phyloP scores from a whole-genome alignment of 2,329 filamentous ascomycete species.

The Fusarium proliferatum region DNA sequence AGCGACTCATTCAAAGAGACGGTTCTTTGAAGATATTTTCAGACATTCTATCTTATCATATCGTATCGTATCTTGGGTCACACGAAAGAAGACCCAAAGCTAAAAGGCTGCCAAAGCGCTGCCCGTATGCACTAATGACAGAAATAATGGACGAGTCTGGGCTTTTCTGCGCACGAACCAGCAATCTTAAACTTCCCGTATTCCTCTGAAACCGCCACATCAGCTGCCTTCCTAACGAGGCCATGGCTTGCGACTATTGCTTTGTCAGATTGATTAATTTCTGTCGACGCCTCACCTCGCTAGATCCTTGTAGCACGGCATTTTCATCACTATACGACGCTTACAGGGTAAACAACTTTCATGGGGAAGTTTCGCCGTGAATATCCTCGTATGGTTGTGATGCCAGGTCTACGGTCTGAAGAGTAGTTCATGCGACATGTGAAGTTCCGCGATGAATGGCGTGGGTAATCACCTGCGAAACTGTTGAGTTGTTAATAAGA shows the following conservation, averaged over 20 bases:
- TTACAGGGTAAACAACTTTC: neutral
- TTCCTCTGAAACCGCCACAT: conserved; percentile 16
- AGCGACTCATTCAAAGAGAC: conserved; percentile 1
- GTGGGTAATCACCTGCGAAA: neutral
- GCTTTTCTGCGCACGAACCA: neutral
- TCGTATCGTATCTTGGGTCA: neutral
- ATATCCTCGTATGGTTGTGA: neutral
- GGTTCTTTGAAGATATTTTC: neutral
- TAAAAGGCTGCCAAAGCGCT: neutral
- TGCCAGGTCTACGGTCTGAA: neutral
- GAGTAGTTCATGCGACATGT: neutral
- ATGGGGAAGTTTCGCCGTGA: neutral
- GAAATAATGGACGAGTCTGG: neutral
- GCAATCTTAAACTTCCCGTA: neutral
- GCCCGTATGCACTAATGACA: neutral
- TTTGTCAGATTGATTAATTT: conserved; percentile 20
- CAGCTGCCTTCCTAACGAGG: conserved; percentile 17
- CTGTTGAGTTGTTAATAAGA: neutral
- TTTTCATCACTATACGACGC: neutral
- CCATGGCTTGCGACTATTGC: conserved; percentile 5
- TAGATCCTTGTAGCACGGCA: neutral
- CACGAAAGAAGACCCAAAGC: neutral
- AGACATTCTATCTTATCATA: neutral
- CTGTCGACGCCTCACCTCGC: neutral
- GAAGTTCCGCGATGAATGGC: neutral